Conservation (phyloP, 2,329 filamentous ascomycete species). For the Fusarium falciforme region DNA sequence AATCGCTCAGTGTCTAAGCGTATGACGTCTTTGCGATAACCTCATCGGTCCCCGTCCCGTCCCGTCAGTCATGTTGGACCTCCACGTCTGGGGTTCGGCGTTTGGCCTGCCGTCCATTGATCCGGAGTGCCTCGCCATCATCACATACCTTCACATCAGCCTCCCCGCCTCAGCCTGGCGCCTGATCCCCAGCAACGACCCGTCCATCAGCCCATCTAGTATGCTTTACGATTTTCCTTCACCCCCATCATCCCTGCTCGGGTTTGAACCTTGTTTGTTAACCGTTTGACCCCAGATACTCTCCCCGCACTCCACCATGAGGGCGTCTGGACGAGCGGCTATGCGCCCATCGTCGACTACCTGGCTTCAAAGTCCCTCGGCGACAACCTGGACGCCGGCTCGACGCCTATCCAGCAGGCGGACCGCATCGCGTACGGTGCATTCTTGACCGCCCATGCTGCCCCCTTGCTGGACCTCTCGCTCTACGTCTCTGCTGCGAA, state of each 20-base stretch:
- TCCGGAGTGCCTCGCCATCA: constrained; percentile 85
- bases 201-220: constrained; percentile 77
- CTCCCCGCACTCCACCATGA: constrained; percentile 67
- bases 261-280: constrained; percentile 34
- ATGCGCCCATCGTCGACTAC: constrained; percentile 69
- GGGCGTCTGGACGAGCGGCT: constrained; percentile 68
- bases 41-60: neutral
- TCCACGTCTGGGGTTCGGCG: constrained; percentile 91
- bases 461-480: constrained; percentile 83
- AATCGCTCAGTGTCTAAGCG: constrained; percentile 5
- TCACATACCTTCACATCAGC: constrained; percentile 78
- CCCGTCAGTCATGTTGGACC: constrained; percentile 60
- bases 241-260: constrained; percentile 13
- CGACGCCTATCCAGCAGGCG: constrained; percentile 55
- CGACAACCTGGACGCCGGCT: constrained; percentile 52
- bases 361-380: constrained; percentile 55
- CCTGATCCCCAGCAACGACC: constrained; percentile 79
- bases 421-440: constrained; percentile 68
- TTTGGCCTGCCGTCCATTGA: constrained; percentile 93
- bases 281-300: constrained; percentile 54
- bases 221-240: constrained; percentile 49
- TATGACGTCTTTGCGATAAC: constrained; percentile 27
- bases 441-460: constrained; percentile 80
- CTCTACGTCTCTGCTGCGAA: constrained; percentile 93
- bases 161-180: constrained; percentile 72